A percentile compares a stretch with the other conserved stretches of the same genome.
Evolutionary conservation across 257 asterid species (phyloP).

Genomic region (Nicotiana benthamiana): DNA sequence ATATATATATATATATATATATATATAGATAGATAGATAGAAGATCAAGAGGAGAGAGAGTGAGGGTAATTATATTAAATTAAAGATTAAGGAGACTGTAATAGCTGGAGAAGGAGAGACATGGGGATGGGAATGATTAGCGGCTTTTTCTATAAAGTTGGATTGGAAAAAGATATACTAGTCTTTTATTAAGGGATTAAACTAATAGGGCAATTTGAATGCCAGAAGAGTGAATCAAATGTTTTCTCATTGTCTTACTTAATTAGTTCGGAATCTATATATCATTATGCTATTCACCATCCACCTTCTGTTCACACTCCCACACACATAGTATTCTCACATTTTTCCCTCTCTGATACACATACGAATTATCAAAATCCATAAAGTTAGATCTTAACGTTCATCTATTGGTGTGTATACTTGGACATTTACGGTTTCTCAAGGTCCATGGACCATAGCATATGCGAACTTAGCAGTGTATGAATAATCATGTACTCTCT

Average conservation of each 20-base stretch:
- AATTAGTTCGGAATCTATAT: conserved; percentile 22
- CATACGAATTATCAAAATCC: conserved; percentile 11
- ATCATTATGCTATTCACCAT: conserved; percentile 10
- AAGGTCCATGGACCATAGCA: neutral
- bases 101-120: conserved; percentile 37
- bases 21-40: neutral
- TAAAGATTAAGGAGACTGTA: conserved; percentile 4
- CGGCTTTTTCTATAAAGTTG: conserved; percentile 25
- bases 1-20: neutral
- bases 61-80: neutral
- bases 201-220: conserved; percentile 26
- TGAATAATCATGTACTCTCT: neutral
- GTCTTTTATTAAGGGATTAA: conserved; percentile 8
- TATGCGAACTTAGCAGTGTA: neutral
- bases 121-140: conserved; percentile 21
- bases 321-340: neutral
- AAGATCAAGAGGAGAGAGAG: neutral
- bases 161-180: conserved; percentile 21
- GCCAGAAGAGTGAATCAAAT: conserved; percentile 25
- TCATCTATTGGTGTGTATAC: neutral
- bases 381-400: conserved; percentile 10
- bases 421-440: neutral
- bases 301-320: conserved; percentile 6
- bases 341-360: neutral
- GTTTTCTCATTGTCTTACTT: conserved; percentile 42